Percentiles rank a stretch among this genome's conserved stretches.
phyloP scores from a whole-genome alignment of 331 rosid species.

The Pyracantha coccinea region DNA sequence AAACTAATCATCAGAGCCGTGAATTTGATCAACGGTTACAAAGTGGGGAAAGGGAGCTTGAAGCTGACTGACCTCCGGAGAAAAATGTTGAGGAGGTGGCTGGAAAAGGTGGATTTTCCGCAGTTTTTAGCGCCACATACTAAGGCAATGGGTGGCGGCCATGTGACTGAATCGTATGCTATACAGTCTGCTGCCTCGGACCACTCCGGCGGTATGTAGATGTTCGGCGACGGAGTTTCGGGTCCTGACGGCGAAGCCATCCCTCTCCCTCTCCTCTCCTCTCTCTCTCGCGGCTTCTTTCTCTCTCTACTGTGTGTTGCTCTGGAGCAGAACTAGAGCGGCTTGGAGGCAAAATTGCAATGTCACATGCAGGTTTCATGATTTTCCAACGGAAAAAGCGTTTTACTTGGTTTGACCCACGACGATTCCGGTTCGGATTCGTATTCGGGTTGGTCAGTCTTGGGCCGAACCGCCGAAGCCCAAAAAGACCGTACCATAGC shows the following conservation, averaged over 20 bases:
- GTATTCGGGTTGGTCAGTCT: not conserved
- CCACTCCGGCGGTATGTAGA: constrained; percentile 66
- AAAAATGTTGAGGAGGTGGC: constrained; percentile 63
- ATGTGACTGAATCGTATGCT: constrained; percentile 19
- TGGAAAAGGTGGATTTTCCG: constrained; percentile 88
- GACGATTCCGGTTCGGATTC: not conserved
- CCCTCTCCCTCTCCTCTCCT: not conserved
- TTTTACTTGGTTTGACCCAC: not conserved
- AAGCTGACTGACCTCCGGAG: constrained; percentile 34
- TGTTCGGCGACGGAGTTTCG: constrained; percentile 35
- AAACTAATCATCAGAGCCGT: not conserved
- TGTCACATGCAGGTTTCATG: not conserved
- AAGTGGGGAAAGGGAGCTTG: not conserved
- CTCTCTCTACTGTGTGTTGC: not conserved
- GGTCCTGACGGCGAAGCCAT: constrained; percentile 34
- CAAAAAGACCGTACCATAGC: not conserved
- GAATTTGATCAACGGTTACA: not conserved
- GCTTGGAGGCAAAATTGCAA: not conserved
- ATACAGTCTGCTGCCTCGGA: constrained; percentile 53
- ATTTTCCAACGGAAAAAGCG: not conserved
- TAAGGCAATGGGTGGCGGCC: constrained; percentile 49
- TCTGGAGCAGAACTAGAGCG: not conserved
- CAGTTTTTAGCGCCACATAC: constrained; percentile 80
- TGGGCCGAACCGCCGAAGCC: not conserved
- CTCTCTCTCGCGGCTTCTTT: not conserved